Evolutionary conservation across 257 asterid genomes (phyloP).

Genomic region (Thymus mandschuricus): DNA sequence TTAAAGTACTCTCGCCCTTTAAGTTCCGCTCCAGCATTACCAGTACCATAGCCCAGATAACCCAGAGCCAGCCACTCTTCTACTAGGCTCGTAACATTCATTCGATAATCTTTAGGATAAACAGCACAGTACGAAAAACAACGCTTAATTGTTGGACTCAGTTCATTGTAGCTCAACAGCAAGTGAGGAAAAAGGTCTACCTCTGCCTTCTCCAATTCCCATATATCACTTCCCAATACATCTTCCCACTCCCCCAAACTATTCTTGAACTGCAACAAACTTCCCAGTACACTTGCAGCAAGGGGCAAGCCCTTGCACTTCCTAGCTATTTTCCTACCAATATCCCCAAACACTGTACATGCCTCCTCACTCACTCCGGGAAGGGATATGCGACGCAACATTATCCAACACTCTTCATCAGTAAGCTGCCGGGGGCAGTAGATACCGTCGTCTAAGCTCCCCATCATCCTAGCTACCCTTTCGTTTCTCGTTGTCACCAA

Average conservation of each 20-base stretch:
- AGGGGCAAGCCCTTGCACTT: background rate
- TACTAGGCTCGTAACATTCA: background rate
- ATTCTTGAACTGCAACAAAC: background rate
- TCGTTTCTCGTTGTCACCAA: slow-evolving; percentile 16
- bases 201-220: no score
- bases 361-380: background rate
- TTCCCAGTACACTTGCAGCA: background rate
- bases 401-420: background rate
- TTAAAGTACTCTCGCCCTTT: background rate
- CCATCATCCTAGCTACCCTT: background rate
- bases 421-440: background rate
- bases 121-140: slow-evolving; percentile 3
- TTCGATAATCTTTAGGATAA: background rate
- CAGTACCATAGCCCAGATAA: background rate
- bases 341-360: background rate
- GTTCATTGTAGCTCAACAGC: no score
- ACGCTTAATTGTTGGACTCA: background rate
- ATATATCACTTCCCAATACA: no score
- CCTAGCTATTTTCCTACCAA: background rate
- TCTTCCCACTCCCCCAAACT: background rate
- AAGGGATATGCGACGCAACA: background rate
- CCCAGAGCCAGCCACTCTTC: background rate
- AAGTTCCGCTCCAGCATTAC: background rate
- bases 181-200: no score
- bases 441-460: background rate